Conservation (phyloP, 495 filamentous ascomycete genomes). For the Penicillium daleae region DNA sequence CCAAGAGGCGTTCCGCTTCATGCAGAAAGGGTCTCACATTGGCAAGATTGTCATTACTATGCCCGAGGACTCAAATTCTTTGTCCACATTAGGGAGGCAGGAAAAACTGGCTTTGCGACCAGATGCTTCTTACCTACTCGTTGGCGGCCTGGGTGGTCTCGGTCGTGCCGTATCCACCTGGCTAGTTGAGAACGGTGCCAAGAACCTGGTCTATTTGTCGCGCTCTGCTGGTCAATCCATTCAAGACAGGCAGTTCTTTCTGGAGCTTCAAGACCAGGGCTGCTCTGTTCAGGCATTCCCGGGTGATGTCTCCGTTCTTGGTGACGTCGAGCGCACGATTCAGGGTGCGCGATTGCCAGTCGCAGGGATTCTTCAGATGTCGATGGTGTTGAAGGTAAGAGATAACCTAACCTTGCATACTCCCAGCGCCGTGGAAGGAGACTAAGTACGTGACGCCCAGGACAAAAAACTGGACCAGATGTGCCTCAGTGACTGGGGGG, state of each 20-base stretch:
- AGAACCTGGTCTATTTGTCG: slow-evolving; percentile 49
- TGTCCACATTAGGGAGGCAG: background rate
- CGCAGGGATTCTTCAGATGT: slow-evolving; percentile 9
- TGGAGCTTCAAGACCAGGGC: slow-evolving; percentile 8
- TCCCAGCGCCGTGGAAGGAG: too few relatives aligned
- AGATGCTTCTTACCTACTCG: slow-evolving; percentile 58
- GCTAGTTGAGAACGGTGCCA: slow-evolving; percentile 61
- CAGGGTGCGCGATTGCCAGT: background rate
- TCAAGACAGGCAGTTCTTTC: background rate
- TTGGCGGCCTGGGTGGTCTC: slow-evolving; percentile 64
- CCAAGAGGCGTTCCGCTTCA: background rate
- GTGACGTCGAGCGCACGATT: slow-evolving; percentile 5
- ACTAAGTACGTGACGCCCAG: too few relatives aligned
- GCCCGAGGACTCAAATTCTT: background rate
- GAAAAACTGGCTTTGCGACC: background rate
- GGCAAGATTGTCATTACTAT: slow-evolving; percentile 22
- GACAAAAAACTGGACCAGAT: background rate
- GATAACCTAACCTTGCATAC: background rate
- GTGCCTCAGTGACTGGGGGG: background rate
- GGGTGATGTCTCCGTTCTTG: background rate
- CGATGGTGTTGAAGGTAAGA: background rate
- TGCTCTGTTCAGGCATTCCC: background rate
- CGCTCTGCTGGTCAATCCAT: slow-evolving; percentile 1
- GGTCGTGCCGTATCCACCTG: slow-evolving; percentile 55
- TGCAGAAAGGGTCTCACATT: background rate